phyloP scores from a whole-genome alignment of 306 rosid genomes.

The Lathyrus oleraceus region DNA sequence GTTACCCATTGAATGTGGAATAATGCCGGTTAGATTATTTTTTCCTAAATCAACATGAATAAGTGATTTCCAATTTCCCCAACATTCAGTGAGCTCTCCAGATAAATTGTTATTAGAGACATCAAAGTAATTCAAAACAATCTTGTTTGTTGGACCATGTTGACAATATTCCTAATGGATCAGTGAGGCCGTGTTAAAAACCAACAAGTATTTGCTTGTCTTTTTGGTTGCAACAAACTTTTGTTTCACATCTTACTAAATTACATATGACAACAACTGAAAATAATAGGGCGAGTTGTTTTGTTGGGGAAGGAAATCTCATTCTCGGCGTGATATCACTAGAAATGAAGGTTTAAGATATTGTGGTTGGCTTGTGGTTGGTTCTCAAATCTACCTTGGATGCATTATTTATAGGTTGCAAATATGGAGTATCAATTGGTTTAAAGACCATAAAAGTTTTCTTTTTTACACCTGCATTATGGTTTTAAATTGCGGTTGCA shows the following conservation, averaged over 20 bases:
- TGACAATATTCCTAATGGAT: background rate
- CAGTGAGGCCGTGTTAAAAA: background rate
- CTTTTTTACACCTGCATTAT: too few species aligned
- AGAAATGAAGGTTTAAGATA: background rate
- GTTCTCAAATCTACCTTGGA: background rate
- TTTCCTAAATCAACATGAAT: background rate
- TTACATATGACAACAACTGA: background rate
- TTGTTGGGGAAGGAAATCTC: background rate
- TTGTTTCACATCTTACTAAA: background rate
- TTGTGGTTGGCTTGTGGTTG: too few species aligned
- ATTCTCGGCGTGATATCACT: background rate
- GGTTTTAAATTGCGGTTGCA: too few species aligned
- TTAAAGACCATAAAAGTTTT: too few species aligned
- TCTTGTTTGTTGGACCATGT: constrained; percentile 12
- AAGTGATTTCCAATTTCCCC: background rate
- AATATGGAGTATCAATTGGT: too few species aligned
- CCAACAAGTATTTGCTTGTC: background rate
- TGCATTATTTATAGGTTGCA: background rate
- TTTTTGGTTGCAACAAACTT: background rate
- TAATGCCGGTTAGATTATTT: background rate
- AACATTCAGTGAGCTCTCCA: background rate
- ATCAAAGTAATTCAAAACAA: background rate
- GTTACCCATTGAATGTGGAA: constrained; percentile 3
- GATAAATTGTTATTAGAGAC: background rate
- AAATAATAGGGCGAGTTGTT: background rate